phyloP scores from a whole-genome alignment of 2,329 filamentous ascomycete species.

The Fusarium armeniacum region DNA sequence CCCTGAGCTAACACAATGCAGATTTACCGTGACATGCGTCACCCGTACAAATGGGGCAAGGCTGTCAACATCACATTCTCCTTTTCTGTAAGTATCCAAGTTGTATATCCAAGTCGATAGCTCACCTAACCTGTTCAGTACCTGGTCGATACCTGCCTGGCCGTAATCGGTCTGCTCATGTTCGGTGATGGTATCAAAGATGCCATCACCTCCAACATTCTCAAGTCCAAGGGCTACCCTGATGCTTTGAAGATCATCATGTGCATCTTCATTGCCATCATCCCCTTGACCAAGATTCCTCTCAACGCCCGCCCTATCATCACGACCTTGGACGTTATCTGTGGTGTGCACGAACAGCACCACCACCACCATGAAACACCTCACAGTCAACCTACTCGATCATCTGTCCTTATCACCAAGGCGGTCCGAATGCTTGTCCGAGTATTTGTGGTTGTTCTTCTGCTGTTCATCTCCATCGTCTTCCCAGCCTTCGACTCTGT shows the following conservation, averaged over 20 bases:
- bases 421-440: conserved; percentile 72
- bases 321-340: conserved; percentile 84
- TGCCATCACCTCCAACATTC: conserved; percentile 91
- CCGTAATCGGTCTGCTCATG: conserved; percentile 89
- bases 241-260: conserved; percentile 80
- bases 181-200: conserved; percentile 91
- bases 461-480: conserved; percentile 78
- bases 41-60: conserved; percentile 83
- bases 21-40: conserved; percentile 74
- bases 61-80: conserved; percentile 85
- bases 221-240: conserved; percentile 81
- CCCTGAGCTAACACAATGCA: conserved; percentile 45
- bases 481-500: conserved; percentile 88
- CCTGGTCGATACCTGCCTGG: conserved; percentile 83
- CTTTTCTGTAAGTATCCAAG: conserved; percentile 75
- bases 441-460: conserved; percentile 75
- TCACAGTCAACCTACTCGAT: conserved; percentile 52
- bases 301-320: conserved; percentile 90
- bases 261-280: conserved; percentile 89
- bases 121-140: conserved; percentile 64
- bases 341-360: conserved; percentile 73
- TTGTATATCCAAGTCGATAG: background rate
- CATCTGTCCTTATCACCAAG: conserved; percentile 59
- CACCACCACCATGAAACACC: conserved; percentile 54
- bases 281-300: conserved; percentile 95